Evolutionary conservation across 768 basidiomycete genomes (phyloP).

Genomic region (Cystobasidium ongulense): DNA sequence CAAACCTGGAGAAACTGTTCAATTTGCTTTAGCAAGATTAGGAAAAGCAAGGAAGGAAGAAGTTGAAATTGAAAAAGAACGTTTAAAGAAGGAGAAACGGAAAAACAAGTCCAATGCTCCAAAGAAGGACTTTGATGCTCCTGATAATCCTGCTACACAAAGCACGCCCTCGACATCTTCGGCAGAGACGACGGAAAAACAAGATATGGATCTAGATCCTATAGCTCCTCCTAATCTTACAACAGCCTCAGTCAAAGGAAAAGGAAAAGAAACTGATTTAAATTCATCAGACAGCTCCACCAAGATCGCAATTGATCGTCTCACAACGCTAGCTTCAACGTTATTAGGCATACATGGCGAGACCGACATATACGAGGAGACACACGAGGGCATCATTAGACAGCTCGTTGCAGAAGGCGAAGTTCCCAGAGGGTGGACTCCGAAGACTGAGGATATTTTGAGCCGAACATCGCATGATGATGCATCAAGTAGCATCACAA

Average conservation of each 20-base stretch:
- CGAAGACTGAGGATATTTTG: background rate
- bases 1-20: constrained; percentile 80
- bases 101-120: constrained; percentile 45
- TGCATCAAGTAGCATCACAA: background rate
- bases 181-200: constrained; percentile 25
- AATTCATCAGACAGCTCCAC: background rate
- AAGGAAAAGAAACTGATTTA: constrained; percentile 43
- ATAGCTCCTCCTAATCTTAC: constrained; percentile 29
- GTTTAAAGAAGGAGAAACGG: constrained; percentile 52
- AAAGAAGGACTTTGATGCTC: constrained; percentile 27
- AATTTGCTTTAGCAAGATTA: constrained; percentile 78
- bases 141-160: constrained; percentile 20
- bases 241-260: constrained; percentile 34
- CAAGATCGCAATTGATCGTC: constrained; percentile 51
- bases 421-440: constrained; percentile 50
- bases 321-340: constrained; percentile 79
- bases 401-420: constrained; percentile 62
- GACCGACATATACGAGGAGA: constrained; percentile 72
- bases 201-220: constrained; percentile 16
- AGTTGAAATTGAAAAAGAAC: constrained; percentile 38
- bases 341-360: constrained; percentile 73
- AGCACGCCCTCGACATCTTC: constrained; percentile 22
- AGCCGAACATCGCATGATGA: background rate
- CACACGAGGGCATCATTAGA: constrained; percentile 75
- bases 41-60: constrained; percentile 49